A percentile compares a stretch with the other conserved stretches of the same genome.
Evolutionary conservation across 495 filamentous ascomycete genomes (phyloP).

Genomic region (Hypoxylon trugodes): DNA sequence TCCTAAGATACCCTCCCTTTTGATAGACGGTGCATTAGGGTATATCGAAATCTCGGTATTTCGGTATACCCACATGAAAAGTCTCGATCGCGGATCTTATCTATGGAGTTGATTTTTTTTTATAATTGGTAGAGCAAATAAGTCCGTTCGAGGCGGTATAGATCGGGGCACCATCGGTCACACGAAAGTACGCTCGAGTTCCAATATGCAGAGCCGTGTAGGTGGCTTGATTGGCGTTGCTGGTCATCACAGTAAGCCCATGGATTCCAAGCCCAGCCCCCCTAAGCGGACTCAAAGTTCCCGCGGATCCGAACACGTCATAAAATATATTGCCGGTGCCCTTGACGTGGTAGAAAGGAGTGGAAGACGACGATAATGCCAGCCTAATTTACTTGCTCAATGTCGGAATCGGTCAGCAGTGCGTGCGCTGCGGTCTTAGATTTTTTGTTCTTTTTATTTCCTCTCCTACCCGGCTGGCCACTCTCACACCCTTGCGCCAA

Average conservation of each 20-base stretch:
- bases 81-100: constrained; percentile 25
- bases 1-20: constrained; percentile 3
- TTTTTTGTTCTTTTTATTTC: not conserved
- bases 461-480: too few species aligned
- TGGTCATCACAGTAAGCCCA: constrained; percentile 38
- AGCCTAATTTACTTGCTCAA: constrained; percentile 22
- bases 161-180: too few species aligned
- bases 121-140: constrained; percentile 15
- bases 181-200: constrained; percentile 34
- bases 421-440: not conserved
- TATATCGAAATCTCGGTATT: constrained; percentile 20
- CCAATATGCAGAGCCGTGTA: constrained; percentile 17
- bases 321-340: constrained; percentile 36
- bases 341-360: constrained; percentile 13
- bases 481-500: constrained; percentile 10
- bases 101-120: constrained; percentile 12
- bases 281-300: constrained; percentile 18
- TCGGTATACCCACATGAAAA: constrained; percentile 33
- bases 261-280: constrained; percentile 20
- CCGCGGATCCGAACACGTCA: constrained; percentile 37
- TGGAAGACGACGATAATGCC: not conserved
- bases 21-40: constrained; percentile 18
- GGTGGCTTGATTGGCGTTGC: constrained; percentile 28
- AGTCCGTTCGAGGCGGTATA: constrained; percentile 7
- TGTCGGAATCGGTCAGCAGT: not conserved